Evolutionary conservation across 176 grass and related monocot genomes (phyloP), one percentile per base, ranked within the genome.

Genomic region (Avena eriantha): DNA sequence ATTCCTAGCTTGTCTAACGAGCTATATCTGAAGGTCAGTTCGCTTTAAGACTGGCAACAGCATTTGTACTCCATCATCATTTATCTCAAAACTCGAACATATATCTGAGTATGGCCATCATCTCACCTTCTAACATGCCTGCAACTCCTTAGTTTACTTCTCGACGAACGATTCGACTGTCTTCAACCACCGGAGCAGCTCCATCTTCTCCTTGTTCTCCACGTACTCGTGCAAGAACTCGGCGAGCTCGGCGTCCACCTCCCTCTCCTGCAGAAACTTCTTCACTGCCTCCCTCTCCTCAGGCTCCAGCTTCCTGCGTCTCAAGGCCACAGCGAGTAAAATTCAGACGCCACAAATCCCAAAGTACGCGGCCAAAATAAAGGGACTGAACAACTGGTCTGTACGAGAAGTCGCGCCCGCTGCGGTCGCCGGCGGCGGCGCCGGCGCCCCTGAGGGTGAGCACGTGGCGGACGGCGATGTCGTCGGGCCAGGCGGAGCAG

Each of bases 401-500:
- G 82, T 90, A 94, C 96, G 35, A 76, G 77, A 94, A 94, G 31
- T 93, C 53, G 23, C 82, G 92, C 36, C 84, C 88, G 76, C 92
- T 63, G 11, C 81, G 83, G 11, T 24, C 67, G 21, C 73, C 36
- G 11, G 53, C 15, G 8, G 71, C n/a, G 4, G 76, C 51, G 33
- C 71, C 81, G 26, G 56, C 85, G 16, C 61, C 86, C 4, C 47
- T 77, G 51, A 93, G 79, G 12, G 96, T 86, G 81, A 96, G 86
- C 39, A 95, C 88, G 64, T 89, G 93, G 81, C 88, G 81, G 31
- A 96, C 80, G 57, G 82, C 47, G 59, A 98, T 80, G 0, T 77
- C 77, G 60, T 96, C 90, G 13, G 93, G 96, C 96, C 96, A 98
- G 17, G 96, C 93, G 41, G 96, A 96, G 94, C 93, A 98, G 63